These are phyloP conservation scores for Hapsidospora chrysogenum DNA, from an alignment of 495 filamentous ascomycete species.

Conservation along the genomic window DNA sequence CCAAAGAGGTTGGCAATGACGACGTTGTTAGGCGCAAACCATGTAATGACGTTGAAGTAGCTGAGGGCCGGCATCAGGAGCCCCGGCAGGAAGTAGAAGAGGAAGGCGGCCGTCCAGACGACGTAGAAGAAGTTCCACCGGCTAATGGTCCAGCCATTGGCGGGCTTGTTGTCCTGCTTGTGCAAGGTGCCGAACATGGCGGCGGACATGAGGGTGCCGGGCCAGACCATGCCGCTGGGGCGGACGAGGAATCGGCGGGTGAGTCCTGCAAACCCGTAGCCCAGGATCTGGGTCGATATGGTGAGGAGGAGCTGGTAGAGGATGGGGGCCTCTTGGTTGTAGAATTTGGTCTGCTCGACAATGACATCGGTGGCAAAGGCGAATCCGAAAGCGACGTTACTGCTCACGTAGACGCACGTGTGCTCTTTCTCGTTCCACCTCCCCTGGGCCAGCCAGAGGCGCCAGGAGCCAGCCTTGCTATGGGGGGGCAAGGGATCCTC, in stretches of 20 bases:
- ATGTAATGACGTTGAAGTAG: constrained; percentile 81
- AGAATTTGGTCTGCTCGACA: constrained; percentile 76
- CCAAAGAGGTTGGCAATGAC: constrained; percentile 73
- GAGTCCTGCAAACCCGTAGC: constrained; percentile 69
- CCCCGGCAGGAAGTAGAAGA: constrained; percentile 77
- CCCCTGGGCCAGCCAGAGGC: constrained; percentile 64
- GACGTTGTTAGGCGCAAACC: constrained; percentile 69
- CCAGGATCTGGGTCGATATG: constrained; percentile 69
- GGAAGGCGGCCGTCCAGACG: constrained; percentile 45
- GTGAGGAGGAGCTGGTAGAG: constrained; percentile 68
- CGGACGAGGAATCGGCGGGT: constrained; percentile 64
- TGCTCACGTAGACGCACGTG: constrained; percentile 73
- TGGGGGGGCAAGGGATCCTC: constrained; percentile 5
- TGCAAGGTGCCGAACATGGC: constrained; percentile 79
- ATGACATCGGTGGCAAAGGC: constrained; percentile 76
- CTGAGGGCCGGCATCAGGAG: constrained; percentile 74
- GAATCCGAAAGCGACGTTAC: constrained; percentile 83
- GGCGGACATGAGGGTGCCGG: constrained; percentile 70
- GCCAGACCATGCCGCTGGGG: constrained; percentile 86
- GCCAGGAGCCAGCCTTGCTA: constrained; percentile 14
- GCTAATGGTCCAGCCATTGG: constrained; percentile 72
- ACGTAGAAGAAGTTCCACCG: constrained; percentile 70
- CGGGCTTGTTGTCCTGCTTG: constrained; percentile 60
- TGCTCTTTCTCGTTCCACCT: constrained; percentile 80
- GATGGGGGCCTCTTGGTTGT: constrained; percentile 58